Evolutionary conservation across 371 early-diverging fungal species (phyloP).

Genomic region (Mitosporidium daphniae): DNA sequence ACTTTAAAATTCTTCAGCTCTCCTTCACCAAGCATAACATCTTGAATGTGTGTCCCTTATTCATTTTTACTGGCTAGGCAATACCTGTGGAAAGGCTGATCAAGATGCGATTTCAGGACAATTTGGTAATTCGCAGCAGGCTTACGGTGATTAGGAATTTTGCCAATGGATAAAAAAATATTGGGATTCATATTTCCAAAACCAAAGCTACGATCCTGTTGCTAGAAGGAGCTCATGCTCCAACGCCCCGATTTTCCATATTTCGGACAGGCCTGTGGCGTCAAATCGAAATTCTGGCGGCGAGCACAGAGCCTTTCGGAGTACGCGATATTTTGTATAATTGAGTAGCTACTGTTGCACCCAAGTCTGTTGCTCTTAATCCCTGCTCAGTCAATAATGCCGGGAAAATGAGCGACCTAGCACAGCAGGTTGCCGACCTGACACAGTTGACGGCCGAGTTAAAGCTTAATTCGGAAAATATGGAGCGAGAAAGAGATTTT

Average conservation of each 20-base stretch:
- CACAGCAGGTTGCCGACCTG: no score
- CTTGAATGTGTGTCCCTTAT: slow-evolving; percentile 11
- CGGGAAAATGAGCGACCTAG: no score
- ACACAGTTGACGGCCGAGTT: no score
- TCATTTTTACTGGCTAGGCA: slow-evolving; percentile 7
- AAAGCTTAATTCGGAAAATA: no score
- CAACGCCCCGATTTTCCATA: no score
- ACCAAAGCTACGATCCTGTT: slow-evolving; percentile 1
- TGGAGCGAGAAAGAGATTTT: slow-evolving; percentile 73
- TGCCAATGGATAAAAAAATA: slow-evolving; percentile 1
- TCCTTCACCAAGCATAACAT: slow-evolving; percentile 33
- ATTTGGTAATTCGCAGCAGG: slow-evolving; percentile 11
- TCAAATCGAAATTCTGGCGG: no score
- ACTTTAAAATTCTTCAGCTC: slow-evolving; percentile 52
- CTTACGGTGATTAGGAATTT: slow-evolving; percentile 18
- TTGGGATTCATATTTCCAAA: slow-evolving; percentile 1
- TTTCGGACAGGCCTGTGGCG: no score
- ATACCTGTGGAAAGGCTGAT: slow-evolving; percentile 44
- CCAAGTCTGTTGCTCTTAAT: no score
- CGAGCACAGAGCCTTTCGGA: no score
- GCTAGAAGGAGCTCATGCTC: slow-evolving; percentile 1
- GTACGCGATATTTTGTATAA: no score
- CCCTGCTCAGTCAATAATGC: no score
- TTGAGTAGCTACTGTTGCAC: no score
- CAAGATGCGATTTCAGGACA: slow-evolving; percentile 76